A percentile compares a stretch with the other conserved stretches of the same genome.
Conservation (phyloP, 495 filamentous ascomycete species). For the Lepraria neglecta region DNA sequence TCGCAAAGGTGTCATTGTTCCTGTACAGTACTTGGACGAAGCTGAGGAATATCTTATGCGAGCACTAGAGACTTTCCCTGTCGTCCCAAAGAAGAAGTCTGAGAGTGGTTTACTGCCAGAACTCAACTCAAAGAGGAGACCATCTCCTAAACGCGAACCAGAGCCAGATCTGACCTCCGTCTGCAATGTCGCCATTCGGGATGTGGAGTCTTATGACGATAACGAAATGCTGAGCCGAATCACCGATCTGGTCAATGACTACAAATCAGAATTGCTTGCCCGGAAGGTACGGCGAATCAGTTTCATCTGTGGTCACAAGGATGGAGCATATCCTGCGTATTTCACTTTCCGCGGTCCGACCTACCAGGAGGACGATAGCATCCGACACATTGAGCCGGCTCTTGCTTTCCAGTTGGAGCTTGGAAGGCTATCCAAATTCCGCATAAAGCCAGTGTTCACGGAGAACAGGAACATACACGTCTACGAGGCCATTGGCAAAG, state of each 20-base stretch:
- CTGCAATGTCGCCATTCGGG: slow-evolving; percentile 83
- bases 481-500: slow-evolving; percentile 93
- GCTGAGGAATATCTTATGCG: slow-evolving; percentile 74
- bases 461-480: slow-evolving; percentile 99
- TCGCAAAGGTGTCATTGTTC: slow-evolving; percentile 91
- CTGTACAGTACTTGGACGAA: slow-evolving; percentile 88
- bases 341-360: slow-evolving; percentile 92
- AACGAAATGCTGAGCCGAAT: slow-evolving; percentile 71
- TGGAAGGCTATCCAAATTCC: slow-evolving; percentile 88
- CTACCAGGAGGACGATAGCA: slow-evolving; percentile 86
- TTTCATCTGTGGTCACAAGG: slow-evolving; percentile 91
- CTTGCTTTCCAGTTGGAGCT: slow-evolving; percentile 97
- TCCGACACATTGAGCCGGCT: slow-evolving; percentile 94
- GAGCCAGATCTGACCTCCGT: slow-evolving; percentile 71
- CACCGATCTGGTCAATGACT: slow-evolving; percentile 64
- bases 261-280: slow-evolving; percentile 74
- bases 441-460: slow-evolving; percentile 95
- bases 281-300: slow-evolving; percentile 82
- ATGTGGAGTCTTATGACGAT: slow-evolving; percentile 82
- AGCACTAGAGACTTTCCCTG: slow-evolving; percentile 76
- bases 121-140: slow-evolving; percentile 64
- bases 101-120: slow-evolving; percentile 59
- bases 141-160: slow-evolving; percentile 36
- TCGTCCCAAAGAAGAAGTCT: slow-evolving; percentile 41
- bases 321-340: slow-evolving; percentile 94